Percentiles rank a stretch among this genome's conserved stretches.
These are phyloP conservation scores for Croton laevigatus DNA, from an alignment of 441 rosid genomes.

Conservation along the genomic window DNA sequence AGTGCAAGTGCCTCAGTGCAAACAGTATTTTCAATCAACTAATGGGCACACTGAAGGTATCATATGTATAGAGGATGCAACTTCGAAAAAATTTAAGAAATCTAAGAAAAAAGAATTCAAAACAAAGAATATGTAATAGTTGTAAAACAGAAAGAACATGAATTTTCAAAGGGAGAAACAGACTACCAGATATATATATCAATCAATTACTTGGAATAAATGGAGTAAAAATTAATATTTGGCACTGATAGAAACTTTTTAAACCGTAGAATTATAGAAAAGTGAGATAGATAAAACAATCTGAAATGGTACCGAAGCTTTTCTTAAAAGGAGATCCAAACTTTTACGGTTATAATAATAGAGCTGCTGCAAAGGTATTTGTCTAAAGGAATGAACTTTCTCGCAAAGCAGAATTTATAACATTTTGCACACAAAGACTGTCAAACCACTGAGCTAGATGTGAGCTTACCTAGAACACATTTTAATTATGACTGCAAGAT, in stretches of 20 bases:
- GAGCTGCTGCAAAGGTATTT: neutral
- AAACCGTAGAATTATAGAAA: neutral
- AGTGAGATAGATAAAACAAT: neutral
- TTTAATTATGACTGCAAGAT: conserved; percentile 1
- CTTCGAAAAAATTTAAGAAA: neutral
- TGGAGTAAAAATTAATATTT: neutral
- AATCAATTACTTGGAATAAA: neutral
- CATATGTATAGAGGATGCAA: neutral
- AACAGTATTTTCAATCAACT: neutral
- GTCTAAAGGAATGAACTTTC: neutral
- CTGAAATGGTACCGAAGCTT: neutral
- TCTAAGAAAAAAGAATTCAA: neutral
- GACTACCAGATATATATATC: neutral
- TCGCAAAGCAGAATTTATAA: neutral
- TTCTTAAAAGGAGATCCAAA: neutral
- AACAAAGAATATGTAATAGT: neutral
- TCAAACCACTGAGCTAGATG: neutral
- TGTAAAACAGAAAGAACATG: neutral
- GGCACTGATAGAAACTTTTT: neutral
- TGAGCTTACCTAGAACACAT: neutral
- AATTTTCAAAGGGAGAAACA: neutral
- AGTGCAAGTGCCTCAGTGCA: neutral
- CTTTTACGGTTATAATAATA: neutral
- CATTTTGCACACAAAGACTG: neutral
- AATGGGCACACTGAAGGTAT: neutral